Base-by-base conservation (phyloP, 495 filamentous ascomycete genomes). In the Talaromyces adpressus region DNA sequence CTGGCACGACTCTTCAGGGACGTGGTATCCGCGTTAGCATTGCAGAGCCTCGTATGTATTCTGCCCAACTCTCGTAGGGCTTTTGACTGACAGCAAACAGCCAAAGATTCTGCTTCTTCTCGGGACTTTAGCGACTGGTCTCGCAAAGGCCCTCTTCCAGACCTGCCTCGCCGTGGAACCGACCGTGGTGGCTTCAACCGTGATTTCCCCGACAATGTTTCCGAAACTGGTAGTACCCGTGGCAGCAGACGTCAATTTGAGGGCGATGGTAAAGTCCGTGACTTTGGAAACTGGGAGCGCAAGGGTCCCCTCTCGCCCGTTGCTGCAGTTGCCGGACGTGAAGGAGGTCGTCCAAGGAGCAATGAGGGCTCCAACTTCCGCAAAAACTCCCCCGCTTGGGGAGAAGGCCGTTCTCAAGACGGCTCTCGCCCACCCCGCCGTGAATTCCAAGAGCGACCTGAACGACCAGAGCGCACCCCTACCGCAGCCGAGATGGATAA, bases 201-300 rank as follows among this genome's bases (percentile, higher is more conserved):
- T 61, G 76, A 77, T 65, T 76, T 83, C 66, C 45, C 60, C 3
- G 81, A 84, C 64, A 78, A 74, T 62, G 64, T 76, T 27, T 82
- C 81, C 12, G 82, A 84, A 65, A 77, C 81, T 59, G 81, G 73
- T 11, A 80, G 77, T 60, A 82, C 85, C 4, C 83, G 82, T 56
- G 71, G 71, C 59, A 80, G 82, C 59, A 77, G 80, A 67, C 76
- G 80, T 67, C 79, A 77, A 69, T 85, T 83, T 62, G 80, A 83
- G 75, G 86, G 87, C 64, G 91, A 96, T 70, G 89, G 90, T 65
- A 95, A 92, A 73, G 77, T 89, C 59, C 88, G 93, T 23, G 91
- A 97, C 69, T 90, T 97, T 67, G 81, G 84, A 63, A 94, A 92
- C 77, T 98, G 94, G 94, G 93, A 97, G 74, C 90, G 94, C 62